Evolutionary conservation across 805 yeast genomes (phyloP).

Genomic region (Cyberlindnera xishuangbannaensis): DNA sequence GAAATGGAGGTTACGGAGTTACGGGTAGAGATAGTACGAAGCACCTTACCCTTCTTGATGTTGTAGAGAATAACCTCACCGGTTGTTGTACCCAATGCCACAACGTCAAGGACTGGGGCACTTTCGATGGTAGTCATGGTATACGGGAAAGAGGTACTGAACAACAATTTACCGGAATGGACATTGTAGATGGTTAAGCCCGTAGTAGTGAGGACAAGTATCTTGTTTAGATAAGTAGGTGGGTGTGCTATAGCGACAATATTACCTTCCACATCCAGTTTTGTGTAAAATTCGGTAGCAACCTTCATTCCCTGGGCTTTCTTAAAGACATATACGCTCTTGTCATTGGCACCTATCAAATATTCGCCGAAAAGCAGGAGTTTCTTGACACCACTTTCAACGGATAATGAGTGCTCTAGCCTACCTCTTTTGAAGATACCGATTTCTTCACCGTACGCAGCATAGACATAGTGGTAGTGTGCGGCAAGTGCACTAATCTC

Average conservation of each 20-base stretch:
- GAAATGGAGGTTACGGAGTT: constrained; percentile 54
- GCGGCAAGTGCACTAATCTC: constrained; percentile 69
- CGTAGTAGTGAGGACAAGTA: constrained; percentile 72
- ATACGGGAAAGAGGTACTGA: constrained; percentile 45
- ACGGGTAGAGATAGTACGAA: constrained; percentile 42
- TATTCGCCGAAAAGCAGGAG: constrained; percentile 73
- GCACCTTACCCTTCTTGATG: constrained; percentile 52
- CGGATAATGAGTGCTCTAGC: constrained; percentile 36
- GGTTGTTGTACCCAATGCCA: constrained; percentile 68
- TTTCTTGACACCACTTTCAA: constrained; percentile 38
- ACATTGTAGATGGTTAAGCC: constrained; percentile 63
- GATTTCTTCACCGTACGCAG: constrained; percentile 62
- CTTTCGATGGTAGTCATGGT: constrained; percentile 66
- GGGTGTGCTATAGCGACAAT: constrained; percentile 71
- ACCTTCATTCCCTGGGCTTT: constrained; percentile 38
- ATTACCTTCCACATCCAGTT: constrained; percentile 58
- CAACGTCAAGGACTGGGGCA: constrained; percentile 82
- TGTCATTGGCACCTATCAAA: constrained; percentile 51
- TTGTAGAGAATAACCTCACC: constrained; percentile 68
- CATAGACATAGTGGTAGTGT: constrained; percentile 80
- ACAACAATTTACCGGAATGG: constrained; percentile 69
- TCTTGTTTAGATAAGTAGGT: constrained; percentile 87
- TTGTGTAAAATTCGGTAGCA: constrained; percentile 62
- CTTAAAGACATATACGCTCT: constrained; percentile 48
- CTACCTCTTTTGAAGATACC: constrained; percentile 83